A percentile compares a stretch with the other conserved stretches of the same genome.
Evolutionary conservation across 2,329 filamentous ascomycete species (phyloP).

Genomic region (Aspergillus fischeri): DNA sequence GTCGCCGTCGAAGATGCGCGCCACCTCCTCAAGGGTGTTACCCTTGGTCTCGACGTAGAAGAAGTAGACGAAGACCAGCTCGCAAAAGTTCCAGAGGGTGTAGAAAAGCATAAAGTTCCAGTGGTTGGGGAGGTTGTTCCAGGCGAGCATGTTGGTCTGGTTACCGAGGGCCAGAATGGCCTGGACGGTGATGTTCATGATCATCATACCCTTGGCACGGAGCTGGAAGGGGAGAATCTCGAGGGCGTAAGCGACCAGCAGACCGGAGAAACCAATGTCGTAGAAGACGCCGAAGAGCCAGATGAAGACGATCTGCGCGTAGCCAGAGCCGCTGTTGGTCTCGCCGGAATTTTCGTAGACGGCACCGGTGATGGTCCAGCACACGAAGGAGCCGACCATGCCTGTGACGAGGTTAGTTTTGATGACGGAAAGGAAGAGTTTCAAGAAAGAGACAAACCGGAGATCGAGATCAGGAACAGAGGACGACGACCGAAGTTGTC

Average conservation of each 20-base stretch:
- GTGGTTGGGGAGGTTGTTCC: conserved; percentile 17
- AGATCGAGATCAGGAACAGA: conserved; percentile 47
- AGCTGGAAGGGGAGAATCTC: conserved; percentile 35
- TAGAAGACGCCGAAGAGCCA: conserved; percentile 29
- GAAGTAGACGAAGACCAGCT: conserved; percentile 31
- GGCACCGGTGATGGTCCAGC: conserved; percentile 3
- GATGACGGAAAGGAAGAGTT: neutral
- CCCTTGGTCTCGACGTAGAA: conserved; percentile 61
- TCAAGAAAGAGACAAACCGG: neutral
- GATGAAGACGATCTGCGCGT: conserved; percentile 19
- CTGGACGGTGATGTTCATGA: conserved; percentile 46
- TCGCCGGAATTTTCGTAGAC: neutral
- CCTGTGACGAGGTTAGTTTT: neutral
- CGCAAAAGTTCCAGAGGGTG: conserved; percentile 27
- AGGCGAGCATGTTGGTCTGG: conserved; percentile 24
- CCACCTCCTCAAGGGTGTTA: conserved; percentile 66
- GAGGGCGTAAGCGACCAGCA: conserved; percentile 24
- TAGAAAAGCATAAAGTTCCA: conserved; percentile 25
- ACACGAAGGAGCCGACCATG: neutral
- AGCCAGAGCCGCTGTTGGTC: conserved; percentile 6
- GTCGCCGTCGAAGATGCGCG: conserved; percentile 66
- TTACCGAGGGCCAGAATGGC: conserved; percentile 56
- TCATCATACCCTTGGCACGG: conserved; percentile 39
- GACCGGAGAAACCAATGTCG: conserved; percentile 25
- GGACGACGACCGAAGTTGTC: conserved; percentile 55